Evolutionary conservation across 108 stramenopile species (phyloP), one percentile per base, ranked within the genome.

Genomic region (Stephanodiscus minutulus): DNA sequence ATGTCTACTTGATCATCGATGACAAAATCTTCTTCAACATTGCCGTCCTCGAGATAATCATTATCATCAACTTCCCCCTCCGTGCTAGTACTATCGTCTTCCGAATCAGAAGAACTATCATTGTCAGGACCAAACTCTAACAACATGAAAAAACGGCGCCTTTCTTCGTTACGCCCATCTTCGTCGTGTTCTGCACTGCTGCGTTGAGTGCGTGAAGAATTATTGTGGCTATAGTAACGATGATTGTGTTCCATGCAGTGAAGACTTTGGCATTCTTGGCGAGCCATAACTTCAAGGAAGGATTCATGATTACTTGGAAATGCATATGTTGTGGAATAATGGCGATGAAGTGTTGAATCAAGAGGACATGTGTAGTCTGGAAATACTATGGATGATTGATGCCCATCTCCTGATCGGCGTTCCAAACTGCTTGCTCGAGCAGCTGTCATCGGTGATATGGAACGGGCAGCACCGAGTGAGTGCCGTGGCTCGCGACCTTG

Each of bases 181-280:
- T 83, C 86, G 36, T 91, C 85, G 36, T 69, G 70, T 58, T 87
- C 81, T 27, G 87, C 86, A 36, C 85, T 74, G 61, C 68, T 86
- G 61, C 68, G 85, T 7, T 82, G 83, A 52, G 82, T 58, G 28
- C 22, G 10, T 20, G 24, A 28, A 7, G 22, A 28, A 15, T 3
- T 44, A 60, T 60, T 29, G 8, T 31, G 29, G 18, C 31, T 47
- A 20, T 25, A 7, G 35, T 24, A 2, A 22, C 7, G 61, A 39
- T 31, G 4, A 39, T 11, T 33, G 13, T 47, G 50, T 7, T 20
- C 18, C 24, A 6, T 52, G 50, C 50, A 52, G 50, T 5, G n/a
- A 52, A 52, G 35, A 29, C n/a, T 33, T 17, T 37, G 27, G 28
- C 55, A 35, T 58, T 58, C 57, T 1, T 17, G 57, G 15, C 57